phyloP scores from a whole-genome alignment of 2,329 filamentous ascomycete genomes.

The Diaporthe ampelina region DNA sequence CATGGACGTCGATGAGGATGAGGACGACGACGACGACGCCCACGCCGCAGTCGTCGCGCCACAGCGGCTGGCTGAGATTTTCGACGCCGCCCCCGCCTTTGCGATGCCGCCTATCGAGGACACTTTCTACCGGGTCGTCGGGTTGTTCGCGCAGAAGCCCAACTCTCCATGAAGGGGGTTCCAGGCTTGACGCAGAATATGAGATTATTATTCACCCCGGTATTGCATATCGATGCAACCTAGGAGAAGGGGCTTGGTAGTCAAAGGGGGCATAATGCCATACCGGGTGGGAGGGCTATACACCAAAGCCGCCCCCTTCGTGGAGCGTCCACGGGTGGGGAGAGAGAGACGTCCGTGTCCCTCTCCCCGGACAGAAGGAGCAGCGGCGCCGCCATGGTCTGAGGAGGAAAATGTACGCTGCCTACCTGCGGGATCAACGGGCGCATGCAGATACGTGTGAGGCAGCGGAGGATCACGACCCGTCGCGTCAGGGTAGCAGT shows the following conservation, averaged over 20 bases:
- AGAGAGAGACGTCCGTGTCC: too few species aligned
- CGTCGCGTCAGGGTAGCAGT: background rate
- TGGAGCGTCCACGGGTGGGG: too few species aligned
- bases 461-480: background rate
- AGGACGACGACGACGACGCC: constrained; percentile 54
- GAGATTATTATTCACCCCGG: too few species aligned
- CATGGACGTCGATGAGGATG: constrained; percentile 51
- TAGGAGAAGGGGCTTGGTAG: too few species aligned
- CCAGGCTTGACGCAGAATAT: too few species aligned
- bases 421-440: background rate
- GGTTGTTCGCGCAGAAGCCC: constrained; percentile 64
- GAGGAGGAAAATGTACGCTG: too few species aligned
- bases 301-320: too few species aligned
- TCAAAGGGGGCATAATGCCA: too few species aligned
- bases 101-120: constrained; percentile 80
- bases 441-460: too few species aligned
- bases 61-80: constrained; percentile 78
- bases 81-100: constrained; percentile 77
- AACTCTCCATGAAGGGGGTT: constrained; percentile 36
- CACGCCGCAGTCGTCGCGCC: constrained; percentile 74
- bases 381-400: background rate
- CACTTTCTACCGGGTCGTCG: constrained; percentile 80
- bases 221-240: background rate
- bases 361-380: background rate
- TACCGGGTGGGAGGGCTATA: too few species aligned